These are phyloP conservation scores for Kluyveromyces nonfermentans DNA, from an alignment of 805 yeast genomes.

Conservation along the genomic window DNA sequence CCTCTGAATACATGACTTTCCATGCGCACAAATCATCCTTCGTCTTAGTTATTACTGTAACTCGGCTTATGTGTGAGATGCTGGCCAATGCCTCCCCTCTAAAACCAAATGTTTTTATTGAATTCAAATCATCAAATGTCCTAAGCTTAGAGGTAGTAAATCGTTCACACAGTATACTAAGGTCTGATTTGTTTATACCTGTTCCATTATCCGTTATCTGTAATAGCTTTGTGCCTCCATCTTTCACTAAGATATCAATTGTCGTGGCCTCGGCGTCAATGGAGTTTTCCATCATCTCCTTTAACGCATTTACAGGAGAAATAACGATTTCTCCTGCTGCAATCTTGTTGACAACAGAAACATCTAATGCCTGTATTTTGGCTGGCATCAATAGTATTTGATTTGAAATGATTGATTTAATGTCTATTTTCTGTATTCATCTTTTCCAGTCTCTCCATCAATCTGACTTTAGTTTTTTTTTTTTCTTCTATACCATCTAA, in stretches of 20 bases:
- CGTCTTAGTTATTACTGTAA: slow-evolving; percentile 72
- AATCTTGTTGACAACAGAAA: slow-evolving; percentile 71
- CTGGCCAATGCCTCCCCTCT: slow-evolving; percentile 96
- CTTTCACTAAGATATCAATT: slow-evolving; percentile 75
- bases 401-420: not conserved
- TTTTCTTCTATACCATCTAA: no score
- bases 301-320: slow-evolving; percentile 89
- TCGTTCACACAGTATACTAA: slow-evolving; percentile 75
- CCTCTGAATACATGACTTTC: slow-evolving; percentile 58
- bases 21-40: slow-evolving; percentile 55
- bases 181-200: slow-evolving; percentile 68
- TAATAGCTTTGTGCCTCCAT: slow-evolving; percentile 81
- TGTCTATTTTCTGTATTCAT: not conserved
- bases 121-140: slow-evolving; percentile 63
- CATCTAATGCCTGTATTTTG: slow-evolving; percentile 38
- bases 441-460: not conserved
- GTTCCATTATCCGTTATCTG: slow-evolving; percentile 86
- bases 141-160: slow-evolving; percentile 84
- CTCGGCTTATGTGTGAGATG: slow-evolving; percentile 80
- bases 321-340: slow-evolving; percentile 97
- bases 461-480: no score
- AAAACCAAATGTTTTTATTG: slow-evolving; percentile 79
- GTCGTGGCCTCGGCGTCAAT: slow-evolving; percentile 74
- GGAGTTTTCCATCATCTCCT: slow-evolving; percentile 86
- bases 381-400: not conserved